phyloP scores from a whole-genome alignment of 805 yeast genomes.

The Lipomyces lipofer region DNA sequence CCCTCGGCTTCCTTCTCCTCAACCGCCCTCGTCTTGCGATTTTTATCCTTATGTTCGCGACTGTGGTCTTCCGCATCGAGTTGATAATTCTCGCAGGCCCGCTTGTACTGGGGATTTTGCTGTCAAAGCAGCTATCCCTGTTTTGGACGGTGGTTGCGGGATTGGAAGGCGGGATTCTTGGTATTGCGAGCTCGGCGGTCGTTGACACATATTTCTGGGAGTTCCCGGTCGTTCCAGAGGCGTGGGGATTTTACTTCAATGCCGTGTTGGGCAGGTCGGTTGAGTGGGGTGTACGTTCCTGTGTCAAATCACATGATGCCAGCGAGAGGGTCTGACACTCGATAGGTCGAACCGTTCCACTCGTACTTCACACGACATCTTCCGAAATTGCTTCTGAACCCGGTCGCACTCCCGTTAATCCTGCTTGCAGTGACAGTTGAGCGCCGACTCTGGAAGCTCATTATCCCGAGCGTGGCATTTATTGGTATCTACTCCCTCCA shows the following conservation, averaged over 20 bases:
- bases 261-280: constrained; percentile 71
- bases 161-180: constrained; percentile 53
- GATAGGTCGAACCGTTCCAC: constrained; percentile 67
- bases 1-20: constrained; percentile 15
- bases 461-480: constrained; percentile 54
- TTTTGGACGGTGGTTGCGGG: constrained; percentile 45
- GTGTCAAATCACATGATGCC: neutral
- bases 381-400: constrained; percentile 44
- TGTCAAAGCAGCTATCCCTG: constrained; percentile 51
- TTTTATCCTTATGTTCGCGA: constrained; percentile 57
- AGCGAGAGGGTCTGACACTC: neutral
- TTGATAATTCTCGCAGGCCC: constrained; percentile 57
- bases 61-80: constrained; percentile 73
- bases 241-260: constrained; percentile 70
- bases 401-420: constrained; percentile 42
- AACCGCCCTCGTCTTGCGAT: constrained; percentile 42
- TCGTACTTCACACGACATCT: constrained; percentile 63
- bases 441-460: constrained; percentile 39
- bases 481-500: constrained; percentile 70
- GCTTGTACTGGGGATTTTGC: constrained; percentile 44
- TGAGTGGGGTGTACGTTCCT: constrained; percentile 90
- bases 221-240: constrained; percentile 63
- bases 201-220: constrained; percentile 82
- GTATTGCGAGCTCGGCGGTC: constrained; percentile 48
- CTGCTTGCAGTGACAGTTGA: constrained; percentile 47